These are phyloP conservation scores for Gracilariopsis chorda DNA, from an alignment of 23 red algal species.

Conservation along the genomic window DNA sequence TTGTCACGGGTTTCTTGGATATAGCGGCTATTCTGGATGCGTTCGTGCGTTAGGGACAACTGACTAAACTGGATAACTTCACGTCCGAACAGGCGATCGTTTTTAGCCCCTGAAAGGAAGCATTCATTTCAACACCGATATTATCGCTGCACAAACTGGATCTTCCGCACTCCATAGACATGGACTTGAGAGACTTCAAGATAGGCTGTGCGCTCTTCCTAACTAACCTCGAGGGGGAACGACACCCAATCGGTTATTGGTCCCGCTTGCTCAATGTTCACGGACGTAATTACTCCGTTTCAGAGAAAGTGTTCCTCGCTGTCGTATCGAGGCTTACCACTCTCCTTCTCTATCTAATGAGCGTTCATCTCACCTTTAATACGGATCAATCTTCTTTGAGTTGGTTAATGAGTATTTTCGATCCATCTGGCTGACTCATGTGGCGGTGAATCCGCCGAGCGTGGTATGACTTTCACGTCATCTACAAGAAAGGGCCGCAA, in stretches of 20 bases:
- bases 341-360: background rate
- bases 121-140: too few species aligned
- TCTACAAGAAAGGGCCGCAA: background rate
- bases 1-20: background rate
- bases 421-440: background rate
- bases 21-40: background rate
- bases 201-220: too few species aligned
- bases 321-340: background rate
- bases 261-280: background rate
- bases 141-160: too few species aligned
- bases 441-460: background rate
- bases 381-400: background rate
- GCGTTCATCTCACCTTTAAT: background rate
- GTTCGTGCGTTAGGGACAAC: background rate
- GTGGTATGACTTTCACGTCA: background rate
- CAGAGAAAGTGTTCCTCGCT: background rate
- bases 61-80: background rate
- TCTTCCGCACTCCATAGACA: too few species aligned
- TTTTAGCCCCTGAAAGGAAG: too few species aligned
- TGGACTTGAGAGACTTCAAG: too few species aligned
- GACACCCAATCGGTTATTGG: background rate
- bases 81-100: background rate
- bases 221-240: too few species aligned
- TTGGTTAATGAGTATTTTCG: background rate
- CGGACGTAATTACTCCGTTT: background rate